phyloP scores from a whole-genome alignment of 495 filamentous ascomycete species.

The Xylaria venustula region DNA sequence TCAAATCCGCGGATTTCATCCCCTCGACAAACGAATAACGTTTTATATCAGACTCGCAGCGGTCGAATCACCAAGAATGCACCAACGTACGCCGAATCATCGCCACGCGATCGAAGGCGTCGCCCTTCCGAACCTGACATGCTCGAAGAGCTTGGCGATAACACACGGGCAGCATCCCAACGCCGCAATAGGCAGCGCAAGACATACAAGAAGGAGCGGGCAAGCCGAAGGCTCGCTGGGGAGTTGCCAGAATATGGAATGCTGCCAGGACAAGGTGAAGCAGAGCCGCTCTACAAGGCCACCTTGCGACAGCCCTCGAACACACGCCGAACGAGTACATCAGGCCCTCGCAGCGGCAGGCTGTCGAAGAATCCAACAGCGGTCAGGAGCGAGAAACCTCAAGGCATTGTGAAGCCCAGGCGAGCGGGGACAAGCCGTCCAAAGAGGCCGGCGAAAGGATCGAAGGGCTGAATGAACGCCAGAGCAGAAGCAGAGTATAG shows the following conservation, averaged over 20 bases:
- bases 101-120: not conserved
- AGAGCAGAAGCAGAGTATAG: too few species aligned
- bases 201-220: conserved; percentile 14
- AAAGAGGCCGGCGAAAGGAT: not conserved
- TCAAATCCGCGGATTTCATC: too few species aligned
- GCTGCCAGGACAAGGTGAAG: conserved; percentile 18
- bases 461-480: too few species aligned
- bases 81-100: too few species aligned
- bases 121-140: not conserved
- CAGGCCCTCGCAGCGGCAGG: not conserved
- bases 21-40: too few species aligned
- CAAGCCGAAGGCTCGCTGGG: conserved; percentile 18
- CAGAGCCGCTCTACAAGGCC: not conserved
- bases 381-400: not conserved
- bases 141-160: conserved; percentile 2
- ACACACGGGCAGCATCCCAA: conserved; percentile 12
- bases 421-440: not conserved
- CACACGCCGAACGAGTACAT: not conserved
- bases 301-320: not conserved
- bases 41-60: too few species aligned
- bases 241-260: conserved; percentile 22
- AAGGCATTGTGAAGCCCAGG: not conserved
- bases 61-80: too few species aligned
- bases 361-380: conserved; percentile 2
- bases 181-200: conserved; percentile 15